A percentile compares a stretch with the other conserved stretches of the same genome.
Evolutionary conservation across 345 rosid species (phyloP).

Genomic region (Arabis hirsuta): DNA sequence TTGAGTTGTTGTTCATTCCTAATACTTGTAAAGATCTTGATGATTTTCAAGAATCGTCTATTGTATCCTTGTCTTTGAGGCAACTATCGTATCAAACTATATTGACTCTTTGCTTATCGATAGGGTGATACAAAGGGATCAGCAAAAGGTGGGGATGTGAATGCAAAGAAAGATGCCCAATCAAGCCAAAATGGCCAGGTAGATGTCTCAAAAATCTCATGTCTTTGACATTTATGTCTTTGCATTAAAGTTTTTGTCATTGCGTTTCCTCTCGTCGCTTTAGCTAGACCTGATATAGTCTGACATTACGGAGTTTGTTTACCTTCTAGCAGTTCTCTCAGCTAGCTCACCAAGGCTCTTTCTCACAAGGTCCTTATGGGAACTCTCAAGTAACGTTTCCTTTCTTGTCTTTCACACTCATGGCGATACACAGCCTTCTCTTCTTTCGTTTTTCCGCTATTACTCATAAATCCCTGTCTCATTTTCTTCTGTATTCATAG

Average conservation of each 20-base stretch:
- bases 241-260: no score
- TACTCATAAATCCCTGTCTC: background rate
- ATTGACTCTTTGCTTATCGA: slow-evolving; percentile 11
- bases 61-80: background rate
- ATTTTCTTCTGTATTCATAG: background rate
- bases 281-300: slow-evolving; percentile 9
- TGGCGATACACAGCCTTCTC: background rate
- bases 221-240: background rate
- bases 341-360: slow-evolving; percentile 65
- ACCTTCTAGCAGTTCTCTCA: slow-evolving; percentile 45
- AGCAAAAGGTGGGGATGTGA: slow-evolving; percentile 69
- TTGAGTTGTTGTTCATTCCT: slow-evolving; percentile 6
- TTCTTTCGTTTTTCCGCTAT: background rate
- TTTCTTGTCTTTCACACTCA: slow-evolving; percentile 21
- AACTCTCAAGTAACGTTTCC: slow-evolving; percentile 63
- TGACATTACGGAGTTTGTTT: slow-evolving; percentile 7
- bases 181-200: slow-evolving; percentile 66
- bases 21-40: background rate
- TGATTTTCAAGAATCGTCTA: background rate
- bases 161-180: slow-evolving; percentile 60
- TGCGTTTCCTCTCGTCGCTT: background rate
- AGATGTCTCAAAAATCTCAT: slow-evolving; percentile 7
- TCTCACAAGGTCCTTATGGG: slow-evolving; percentile 56
- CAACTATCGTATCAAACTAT: slow-evolving; percentile 2
- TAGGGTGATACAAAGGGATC: slow-evolving; percentile 91